phyloP scores from a whole-genome alignment of 148 eudicot genomes.

The Chenopodium berlandieri region DNA sequence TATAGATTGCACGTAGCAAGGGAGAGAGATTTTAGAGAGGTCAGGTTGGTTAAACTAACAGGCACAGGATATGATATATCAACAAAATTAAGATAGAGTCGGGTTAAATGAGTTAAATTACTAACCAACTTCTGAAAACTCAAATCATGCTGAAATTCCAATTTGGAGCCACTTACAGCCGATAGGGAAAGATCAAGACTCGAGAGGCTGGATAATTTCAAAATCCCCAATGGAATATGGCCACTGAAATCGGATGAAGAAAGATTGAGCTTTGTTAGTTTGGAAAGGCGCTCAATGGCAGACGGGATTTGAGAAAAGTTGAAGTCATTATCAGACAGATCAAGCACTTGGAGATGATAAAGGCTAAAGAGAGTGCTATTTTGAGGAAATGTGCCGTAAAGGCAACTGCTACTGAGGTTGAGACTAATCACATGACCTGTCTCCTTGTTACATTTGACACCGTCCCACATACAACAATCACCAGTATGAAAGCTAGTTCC shows the following conservation, averaged over 20 bases:
- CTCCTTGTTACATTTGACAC: too few species aligned
- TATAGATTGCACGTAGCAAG: background rate
- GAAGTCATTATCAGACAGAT: conserved; percentile 35
- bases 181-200: conserved; percentile 20
- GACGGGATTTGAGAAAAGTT: conserved; percentile 28
- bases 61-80: conserved; percentile 32
- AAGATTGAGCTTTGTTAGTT: conserved; percentile 27
- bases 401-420: too few species aligned
- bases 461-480: too few species aligned
- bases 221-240: conserved; percentile 28
- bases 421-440: too few species aligned
- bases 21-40: conserved; percentile 8
- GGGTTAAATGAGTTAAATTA: conserved; percentile 8
- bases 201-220: conserved; percentile 15
- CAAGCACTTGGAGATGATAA: conserved; percentile 30
- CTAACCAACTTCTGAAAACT: background rate
- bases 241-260: conserved; percentile 32
- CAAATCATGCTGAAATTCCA: background rate
- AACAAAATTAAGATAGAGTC: conserved; percentile 8
- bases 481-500: too few species aligned
- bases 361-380: conserved; percentile 28
- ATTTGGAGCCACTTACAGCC: background rate
- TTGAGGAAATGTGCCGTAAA: too few species aligned
- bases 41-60: conserved; percentile 10
- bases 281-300: conserved; percentile 3